Conservation (phyloP, 1,284 basidiomycete species). For the Flammula alnicola region DNA sequence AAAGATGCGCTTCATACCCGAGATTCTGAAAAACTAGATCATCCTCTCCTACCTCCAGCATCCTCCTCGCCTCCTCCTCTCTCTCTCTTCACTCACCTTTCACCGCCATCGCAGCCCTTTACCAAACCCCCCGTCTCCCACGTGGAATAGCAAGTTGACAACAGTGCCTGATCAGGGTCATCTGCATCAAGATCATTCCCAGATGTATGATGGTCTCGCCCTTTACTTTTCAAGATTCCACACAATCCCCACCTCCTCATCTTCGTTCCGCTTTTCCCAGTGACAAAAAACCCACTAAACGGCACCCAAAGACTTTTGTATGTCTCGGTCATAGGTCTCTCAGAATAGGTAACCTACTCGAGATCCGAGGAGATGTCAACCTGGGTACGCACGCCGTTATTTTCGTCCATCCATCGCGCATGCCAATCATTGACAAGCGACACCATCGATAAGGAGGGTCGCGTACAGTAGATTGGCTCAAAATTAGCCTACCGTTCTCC, state of each 20-base stretch:
- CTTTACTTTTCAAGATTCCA: constrained; percentile 27
- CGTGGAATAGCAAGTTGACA: constrained; percentile 12
- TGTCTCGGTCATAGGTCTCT: too few relatives aligned
- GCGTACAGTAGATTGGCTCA: constrained; percentile 19
- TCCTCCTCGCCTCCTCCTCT: neutral
- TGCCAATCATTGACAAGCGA: too few relatives aligned
- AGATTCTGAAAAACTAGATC: neutral
- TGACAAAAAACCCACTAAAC: neutral
- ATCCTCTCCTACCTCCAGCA: neutral
- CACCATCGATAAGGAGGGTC: constrained; percentile 22
- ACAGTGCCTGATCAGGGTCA: constrained; percentile 25
- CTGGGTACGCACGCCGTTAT: too few relatives aligned
- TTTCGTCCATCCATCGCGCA: too few relatives aligned
- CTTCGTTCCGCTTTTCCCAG: constrained; percentile 5
- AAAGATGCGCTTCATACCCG: constrained; percentile 8
- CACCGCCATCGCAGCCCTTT: neutral
- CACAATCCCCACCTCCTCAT: constrained; percentile 22
- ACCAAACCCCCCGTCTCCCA: constrained; percentile 3
- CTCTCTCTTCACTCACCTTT: neutral
- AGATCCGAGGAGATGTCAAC: too few relatives aligned
- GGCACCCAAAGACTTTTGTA: too few relatives aligned
- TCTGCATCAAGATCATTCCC: constrained; percentile 28
- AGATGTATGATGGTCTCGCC: constrained; percentile 26
- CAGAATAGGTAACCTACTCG: too few relatives aligned
- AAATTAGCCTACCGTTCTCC: constrained; percentile 20